A percentile compares a stretch with the other conserved stretches of the same genome.
Conservation (phyloP, 2,329 filamentous ascomycete genomes). For the Cladobotryum protrusum region DNA sequence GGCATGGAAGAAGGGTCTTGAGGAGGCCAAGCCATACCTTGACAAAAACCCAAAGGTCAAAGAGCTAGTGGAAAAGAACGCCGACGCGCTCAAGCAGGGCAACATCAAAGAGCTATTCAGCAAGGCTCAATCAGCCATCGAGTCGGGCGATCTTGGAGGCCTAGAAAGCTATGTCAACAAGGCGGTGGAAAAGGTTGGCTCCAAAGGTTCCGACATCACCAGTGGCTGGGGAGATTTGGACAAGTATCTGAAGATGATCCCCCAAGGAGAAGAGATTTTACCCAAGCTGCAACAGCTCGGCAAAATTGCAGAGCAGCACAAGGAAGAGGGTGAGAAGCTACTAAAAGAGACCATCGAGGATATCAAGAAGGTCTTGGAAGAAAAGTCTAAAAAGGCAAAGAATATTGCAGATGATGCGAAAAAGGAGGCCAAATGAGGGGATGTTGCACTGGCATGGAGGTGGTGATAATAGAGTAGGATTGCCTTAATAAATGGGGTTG, state of each 20-base stretch:
- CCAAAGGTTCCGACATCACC: slow-evolving; percentile 33
- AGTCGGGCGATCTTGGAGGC: slow-evolving; percentile 52
- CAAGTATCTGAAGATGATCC: slow-evolving; percentile 60
- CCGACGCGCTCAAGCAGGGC: slow-evolving; percentile 59
- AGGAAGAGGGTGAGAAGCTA: slow-evolving; percentile 62
- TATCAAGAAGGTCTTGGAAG: slow-evolving; percentile 57
- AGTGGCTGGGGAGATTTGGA: slow-evolving; percentile 46
- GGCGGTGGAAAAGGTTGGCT: slow-evolving; percentile 36
- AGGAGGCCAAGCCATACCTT: slow-evolving; percentile 64
- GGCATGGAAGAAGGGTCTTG: slow-evolving; percentile 64
- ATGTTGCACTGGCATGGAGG: background rate
- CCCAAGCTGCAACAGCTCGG: slow-evolving; percentile 60
- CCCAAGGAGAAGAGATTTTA: slow-evolving; percentile 57
- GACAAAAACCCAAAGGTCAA: slow-evolving; percentile 74
- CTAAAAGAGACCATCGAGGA: slow-evolving; percentile 64
- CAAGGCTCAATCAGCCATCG: slow-evolving; percentile 53
- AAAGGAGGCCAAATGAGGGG: slow-evolving; percentile 28
- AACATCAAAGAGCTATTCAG: slow-evolving; percentile 59
- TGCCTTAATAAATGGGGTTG: too few species aligned
- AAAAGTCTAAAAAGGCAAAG: slow-evolving; percentile 50
- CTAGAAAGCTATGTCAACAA: slow-evolving; percentile 30
- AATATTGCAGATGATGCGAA: slow-evolving; percentile 52
- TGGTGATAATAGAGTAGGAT: too few species aligned
- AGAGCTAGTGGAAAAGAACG: slow-evolving; percentile 65
- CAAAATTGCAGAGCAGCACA: slow-evolving; percentile 60